Evolutionary conservation across 2,329 filamentous ascomycete genomes (phyloP).

Genomic region (Ceratocystis destructans): DNA sequence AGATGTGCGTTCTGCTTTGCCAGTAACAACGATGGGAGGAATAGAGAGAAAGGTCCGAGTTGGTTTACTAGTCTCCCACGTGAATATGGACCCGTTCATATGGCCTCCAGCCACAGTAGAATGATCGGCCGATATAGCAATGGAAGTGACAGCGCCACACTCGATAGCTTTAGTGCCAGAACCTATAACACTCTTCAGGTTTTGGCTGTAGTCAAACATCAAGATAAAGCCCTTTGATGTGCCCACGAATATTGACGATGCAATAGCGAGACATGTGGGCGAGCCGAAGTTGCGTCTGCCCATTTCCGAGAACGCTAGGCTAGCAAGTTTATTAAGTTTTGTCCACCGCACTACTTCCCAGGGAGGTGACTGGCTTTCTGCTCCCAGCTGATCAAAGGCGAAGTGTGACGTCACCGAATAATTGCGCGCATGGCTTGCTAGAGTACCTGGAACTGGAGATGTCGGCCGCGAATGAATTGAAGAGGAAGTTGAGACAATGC

Average conservation of each 20-base stretch:
- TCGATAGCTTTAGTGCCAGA: constrained; percentile 89
- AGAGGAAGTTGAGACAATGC: constrained; percentile 50
- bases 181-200: constrained; percentile 83
- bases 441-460: constrained; percentile 54
- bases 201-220: constrained; percentile 96
- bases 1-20: constrained; percentile 36
- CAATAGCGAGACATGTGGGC: constrained; percentile 79
- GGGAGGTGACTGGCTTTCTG: constrained; percentile 61
- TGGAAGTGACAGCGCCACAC: constrained; percentile 70
- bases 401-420: constrained; percentile 64
- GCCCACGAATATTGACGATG: constrained; percentile 75
- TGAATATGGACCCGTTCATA: constrained; percentile 82
- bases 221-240: constrained; percentile 90
- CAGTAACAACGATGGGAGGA: constrained; percentile 54
- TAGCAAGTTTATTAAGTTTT: constrained; percentile 74
- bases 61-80: constrained; percentile 80
- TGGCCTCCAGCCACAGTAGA: constrained; percentile 84
- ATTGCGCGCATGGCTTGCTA: constrained; percentile 64
- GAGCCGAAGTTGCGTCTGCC: constrained; percentile 85
- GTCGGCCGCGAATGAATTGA: constrained; percentile 49
- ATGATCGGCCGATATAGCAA: constrained; percentile 88
- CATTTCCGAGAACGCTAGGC: constrained; percentile 80
- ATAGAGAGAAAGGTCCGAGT: constrained; percentile 81
- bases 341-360: constrained; percentile 99
- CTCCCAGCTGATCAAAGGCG: constrained; percentile 46